phyloP scores from a whole-genome alignment of 306 rosid genomes.

The Fragaria nilgerrensis region DNA sequence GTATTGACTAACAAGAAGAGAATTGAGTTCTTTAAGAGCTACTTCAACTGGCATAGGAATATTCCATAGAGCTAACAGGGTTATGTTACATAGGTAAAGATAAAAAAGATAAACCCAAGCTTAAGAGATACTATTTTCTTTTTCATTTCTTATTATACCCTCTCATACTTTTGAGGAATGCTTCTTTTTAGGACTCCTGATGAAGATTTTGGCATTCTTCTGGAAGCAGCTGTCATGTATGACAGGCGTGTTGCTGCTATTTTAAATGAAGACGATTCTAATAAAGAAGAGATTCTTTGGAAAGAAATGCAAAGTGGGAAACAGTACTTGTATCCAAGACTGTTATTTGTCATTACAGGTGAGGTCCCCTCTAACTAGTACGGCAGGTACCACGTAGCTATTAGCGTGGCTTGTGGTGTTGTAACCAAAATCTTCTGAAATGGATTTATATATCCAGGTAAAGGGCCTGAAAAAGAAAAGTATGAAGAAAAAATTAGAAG shows the following conservation, averaged over 20 bases:
- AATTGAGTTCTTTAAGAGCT: background rate
- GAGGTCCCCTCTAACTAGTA: background rate
- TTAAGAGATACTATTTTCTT: background rate
- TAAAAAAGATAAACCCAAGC: background rate
- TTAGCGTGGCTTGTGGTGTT: background rate
- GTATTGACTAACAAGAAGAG: too few species aligned
- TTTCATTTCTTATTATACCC: background rate
- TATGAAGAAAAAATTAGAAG: conserved; percentile 78
- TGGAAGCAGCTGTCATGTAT: conserved; percentile 98
- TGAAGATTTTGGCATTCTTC: conserved; percentile 87
- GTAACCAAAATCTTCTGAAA: conserved; percentile 8
- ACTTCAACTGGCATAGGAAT: background rate
- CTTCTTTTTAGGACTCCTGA: conserved; percentile 72
- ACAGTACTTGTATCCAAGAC: conserved; percentile 72
- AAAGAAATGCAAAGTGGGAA: conserved; percentile 63
- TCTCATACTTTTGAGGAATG: background rate
- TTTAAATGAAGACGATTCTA: conserved; percentile 78
- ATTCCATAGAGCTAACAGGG: background rate
- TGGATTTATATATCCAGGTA: conserved; percentile 45
- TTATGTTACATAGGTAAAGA: background rate
- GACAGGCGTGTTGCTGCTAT: conserved; percentile 96
- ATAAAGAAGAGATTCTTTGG: conserved; percentile 69
- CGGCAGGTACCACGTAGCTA: conserved; percentile 8
- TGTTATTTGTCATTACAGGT: conserved; percentile 89
- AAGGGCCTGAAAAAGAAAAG: conserved; percentile 87